phyloP scores from a whole-genome alignment of 805 yeast genomes.

The Zygosaccharomyces pseudorouxii region DNA sequence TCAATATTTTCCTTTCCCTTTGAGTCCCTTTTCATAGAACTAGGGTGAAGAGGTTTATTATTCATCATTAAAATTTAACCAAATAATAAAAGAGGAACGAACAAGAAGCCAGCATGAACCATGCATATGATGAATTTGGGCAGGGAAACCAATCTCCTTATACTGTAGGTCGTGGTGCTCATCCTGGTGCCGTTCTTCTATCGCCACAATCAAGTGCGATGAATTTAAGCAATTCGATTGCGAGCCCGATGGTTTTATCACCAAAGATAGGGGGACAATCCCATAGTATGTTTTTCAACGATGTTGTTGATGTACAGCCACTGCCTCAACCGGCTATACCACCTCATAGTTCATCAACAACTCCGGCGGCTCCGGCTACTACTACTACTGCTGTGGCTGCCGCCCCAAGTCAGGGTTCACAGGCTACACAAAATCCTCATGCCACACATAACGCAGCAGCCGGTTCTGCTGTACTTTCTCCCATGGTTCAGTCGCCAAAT shows the following conservation, averaged over 20 bases:
- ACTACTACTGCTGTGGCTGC: conserved; percentile 1
- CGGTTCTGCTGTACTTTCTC: conserved; percentile 30
- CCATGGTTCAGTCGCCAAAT: conserved; percentile 22
- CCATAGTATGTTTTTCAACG: conserved; percentile 20
- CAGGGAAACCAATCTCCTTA: conserved; percentile 30
- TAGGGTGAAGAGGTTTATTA: too few relatives aligned
- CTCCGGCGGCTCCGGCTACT: conserved; percentile 2
- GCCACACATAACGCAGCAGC: conserved; percentile 23
- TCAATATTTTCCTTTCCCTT: too few relatives aligned
- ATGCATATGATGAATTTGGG: conserved; percentile 23
- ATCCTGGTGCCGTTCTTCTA: conserved; percentile 40
- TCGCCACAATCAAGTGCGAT: conserved; percentile 32
- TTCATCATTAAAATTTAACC: too few relatives aligned
- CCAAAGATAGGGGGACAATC: conserved; percentile 16
- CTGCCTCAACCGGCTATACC: conserved; percentile 14
- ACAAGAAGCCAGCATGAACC: conserved; percentile 11
- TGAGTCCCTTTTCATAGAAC: too few relatives aligned
- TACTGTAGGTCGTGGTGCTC: conserved; percentile 31
- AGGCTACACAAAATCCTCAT: neutral
- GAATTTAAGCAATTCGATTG: conserved; percentile 17
- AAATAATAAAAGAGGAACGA: too few relatives aligned
- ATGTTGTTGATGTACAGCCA: conserved; percentile 24
- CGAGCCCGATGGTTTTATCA: conserved; percentile 15
- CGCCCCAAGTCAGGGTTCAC: neutral
- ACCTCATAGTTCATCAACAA: conserved; percentile 3